Percentiles rank a stretch among this genome's conserved stretches.
Evolutionary conservation across 805 yeast genomes (phyloP).

Genomic region (Candida sonorensis): DNA sequence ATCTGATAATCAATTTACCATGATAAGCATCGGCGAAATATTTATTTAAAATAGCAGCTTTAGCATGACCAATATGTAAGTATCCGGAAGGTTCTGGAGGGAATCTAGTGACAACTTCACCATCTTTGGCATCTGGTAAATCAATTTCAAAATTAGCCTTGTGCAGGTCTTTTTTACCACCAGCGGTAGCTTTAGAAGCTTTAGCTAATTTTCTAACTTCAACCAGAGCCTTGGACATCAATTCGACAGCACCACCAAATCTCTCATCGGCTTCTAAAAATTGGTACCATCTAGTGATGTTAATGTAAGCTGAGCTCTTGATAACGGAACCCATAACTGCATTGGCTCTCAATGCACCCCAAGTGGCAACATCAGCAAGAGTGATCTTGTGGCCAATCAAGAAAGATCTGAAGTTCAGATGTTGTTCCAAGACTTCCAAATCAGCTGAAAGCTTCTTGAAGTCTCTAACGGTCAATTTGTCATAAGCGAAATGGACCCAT

Average conservation of each 20-base stretch:
- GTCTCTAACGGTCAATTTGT: conserved; percentile 71
- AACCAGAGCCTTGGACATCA: conserved; percentile 57
- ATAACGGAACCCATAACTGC: conserved; percentile 88
- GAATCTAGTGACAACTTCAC: conserved; percentile 96
- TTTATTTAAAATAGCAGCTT: conserved; percentile 94
- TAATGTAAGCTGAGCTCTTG: conserved; percentile 76
- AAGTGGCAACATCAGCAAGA: conserved; percentile 76
- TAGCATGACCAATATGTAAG: conserved; percentile 98
- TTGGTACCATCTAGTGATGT: conserved; percentile 90
- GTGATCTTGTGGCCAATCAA: conserved; percentile 61
- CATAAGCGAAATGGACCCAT: conserved; percentile 64
- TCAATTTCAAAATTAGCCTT: conserved; percentile 95
- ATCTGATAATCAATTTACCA: conserved; percentile 93
- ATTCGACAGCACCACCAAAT: conserved; percentile 66
- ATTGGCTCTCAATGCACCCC: conserved; percentile 94
- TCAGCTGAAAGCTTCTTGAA: conserved; percentile 77
- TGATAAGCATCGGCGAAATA: conserved; percentile 94
- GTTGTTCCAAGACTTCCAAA: conserved; percentile 75
- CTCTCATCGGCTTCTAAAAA: conserved; percentile 59
- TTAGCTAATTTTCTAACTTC: conserved; percentile 70
- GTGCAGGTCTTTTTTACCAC: conserved; percentile 78
- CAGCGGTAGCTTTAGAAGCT: conserved; percentile 26
- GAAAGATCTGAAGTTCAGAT: conserved; percentile 79
- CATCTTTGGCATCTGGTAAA: conserved; percentile 83
- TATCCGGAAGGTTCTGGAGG: conserved; percentile 99